A percentile compares a stretch with the other conserved stretches of the same genome.
phyloP scores from a whole-genome alignment of 768 basidiomycete genomes.

The Amanita phalloides region DNA sequence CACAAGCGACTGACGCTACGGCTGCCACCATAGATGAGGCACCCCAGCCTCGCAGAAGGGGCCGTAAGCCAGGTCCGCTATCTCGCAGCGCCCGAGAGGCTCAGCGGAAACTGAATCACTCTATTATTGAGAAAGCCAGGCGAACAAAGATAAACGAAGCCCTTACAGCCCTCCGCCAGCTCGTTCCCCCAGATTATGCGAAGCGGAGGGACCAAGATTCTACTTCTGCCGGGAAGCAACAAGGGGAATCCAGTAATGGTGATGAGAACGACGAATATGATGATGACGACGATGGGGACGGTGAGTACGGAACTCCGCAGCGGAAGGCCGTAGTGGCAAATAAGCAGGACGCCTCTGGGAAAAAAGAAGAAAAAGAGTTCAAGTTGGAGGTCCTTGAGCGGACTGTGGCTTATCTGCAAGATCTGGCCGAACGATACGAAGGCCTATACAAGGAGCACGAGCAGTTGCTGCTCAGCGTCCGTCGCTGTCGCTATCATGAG shows the following conservation, averaged over 20 bases:
- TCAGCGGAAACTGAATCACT: constrained; percentile 88
- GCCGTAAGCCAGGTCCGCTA: constrained; percentile 63
- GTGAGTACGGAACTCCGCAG: constrained; percentile 17
- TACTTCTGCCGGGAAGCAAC: too few species aligned
- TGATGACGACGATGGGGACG: constrained; percentile 24
- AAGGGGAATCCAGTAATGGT: constrained; percentile 7
- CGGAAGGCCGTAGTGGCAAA: constrained; percentile 15
- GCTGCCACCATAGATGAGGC: neutral
- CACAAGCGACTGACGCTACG: neutral
- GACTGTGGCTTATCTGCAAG: constrained; percentile 71
- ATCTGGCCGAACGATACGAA: constrained; percentile 47
- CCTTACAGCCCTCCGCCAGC: constrained; percentile 59
- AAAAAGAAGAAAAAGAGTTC: constrained; percentile 72
- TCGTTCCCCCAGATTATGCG: constrained; percentile 59
- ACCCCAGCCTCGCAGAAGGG: constrained; percentile 35
- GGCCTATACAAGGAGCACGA: constrained; percentile 18
- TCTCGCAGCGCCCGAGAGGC: constrained; percentile 75
- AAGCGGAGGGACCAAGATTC: constrained; percentile 7
- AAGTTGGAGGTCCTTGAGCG: constrained; percentile 85
- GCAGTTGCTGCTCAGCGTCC: constrained; percentile 3
- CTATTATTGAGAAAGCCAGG: constrained; percentile 87
- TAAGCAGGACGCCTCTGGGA: constrained; percentile 24
- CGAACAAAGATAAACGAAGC: constrained; percentile 96
- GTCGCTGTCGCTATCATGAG: constrained; percentile 16
- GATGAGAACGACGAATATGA: constrained; percentile 28